Percentiles rank a stretch among this genome's conserved stretches.
Conservation (phyloP, 805 yeast genomes). For the Hanseniaspora occidentalis region DNA sequence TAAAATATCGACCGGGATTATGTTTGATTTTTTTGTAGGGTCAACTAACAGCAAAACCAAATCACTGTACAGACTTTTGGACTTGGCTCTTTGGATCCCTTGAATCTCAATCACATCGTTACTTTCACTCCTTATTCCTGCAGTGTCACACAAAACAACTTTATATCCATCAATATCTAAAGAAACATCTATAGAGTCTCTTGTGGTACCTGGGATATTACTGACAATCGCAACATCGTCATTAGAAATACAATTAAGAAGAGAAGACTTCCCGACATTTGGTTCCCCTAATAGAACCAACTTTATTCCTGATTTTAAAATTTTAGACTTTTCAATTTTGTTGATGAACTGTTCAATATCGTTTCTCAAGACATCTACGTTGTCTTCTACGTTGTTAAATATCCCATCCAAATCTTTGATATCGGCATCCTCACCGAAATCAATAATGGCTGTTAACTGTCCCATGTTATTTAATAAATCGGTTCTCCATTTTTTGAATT, state of each 20-base stretch:
- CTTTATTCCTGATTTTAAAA: slow-evolving; percentile 61
- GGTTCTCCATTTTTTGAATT: slow-evolving; percentile 56
- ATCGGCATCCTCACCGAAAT: slow-evolving; percentile 90
- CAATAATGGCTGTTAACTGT: slow-evolving; percentile 74
- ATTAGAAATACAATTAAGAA: slow-evolving; percentile 62
- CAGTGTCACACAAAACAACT: slow-evolving; percentile 80
- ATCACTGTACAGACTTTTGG: slow-evolving; percentile 49
- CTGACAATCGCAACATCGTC: slow-evolving; percentile 87
- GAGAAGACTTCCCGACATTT: slow-evolving; percentile 89
- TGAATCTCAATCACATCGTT: slow-evolving; percentile 55
- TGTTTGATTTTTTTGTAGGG: slow-evolving; percentile 12
- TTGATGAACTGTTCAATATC: slow-evolving; percentile 33
- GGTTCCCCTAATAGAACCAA: slow-evolving; percentile 80
- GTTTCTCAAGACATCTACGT: slow-evolving; percentile 28
- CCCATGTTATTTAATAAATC: slow-evolving; percentile 57
- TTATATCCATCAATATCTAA: slow-evolving; percentile 76
- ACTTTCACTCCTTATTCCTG: slow-evolving; percentile 57
- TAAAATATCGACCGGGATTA: slow-evolving; percentile 27
- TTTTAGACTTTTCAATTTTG: slow-evolving; percentile 43
- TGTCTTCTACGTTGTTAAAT: slow-evolving; percentile 35
- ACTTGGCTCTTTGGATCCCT: slow-evolving; percentile 71
- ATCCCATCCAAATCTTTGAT: slow-evolving; percentile 49
- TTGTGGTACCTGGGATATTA: slow-evolving; percentile 83
- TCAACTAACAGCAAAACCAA: slow-evolving; percentile 50
- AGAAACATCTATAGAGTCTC: slow-evolving; percentile 76